Conservation (phyloP, 768 basidiomycete species). For the Gloeopeniophorella convolvens region DNA sequence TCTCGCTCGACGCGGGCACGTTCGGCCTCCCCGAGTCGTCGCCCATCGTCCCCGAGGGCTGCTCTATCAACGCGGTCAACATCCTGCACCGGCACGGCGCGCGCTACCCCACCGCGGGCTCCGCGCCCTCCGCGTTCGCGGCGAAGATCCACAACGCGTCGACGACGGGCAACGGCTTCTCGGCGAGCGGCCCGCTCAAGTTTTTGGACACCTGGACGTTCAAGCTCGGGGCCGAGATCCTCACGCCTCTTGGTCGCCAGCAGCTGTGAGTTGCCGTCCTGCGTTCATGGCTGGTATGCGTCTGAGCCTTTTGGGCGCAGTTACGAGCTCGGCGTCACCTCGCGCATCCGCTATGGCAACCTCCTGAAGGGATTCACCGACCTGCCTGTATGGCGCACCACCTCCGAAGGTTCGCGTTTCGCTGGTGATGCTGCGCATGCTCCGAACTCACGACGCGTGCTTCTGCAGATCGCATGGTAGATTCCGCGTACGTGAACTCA, state of each 20-base stretch:
- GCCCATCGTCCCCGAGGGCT: slow-evolving; percentile 40
- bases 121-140: slow-evolving; percentile 25
- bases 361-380: slow-evolving; percentile 36
- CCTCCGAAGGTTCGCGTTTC: slow-evolving; percentile 31
- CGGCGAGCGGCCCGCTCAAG: slow-evolving; percentile 31
- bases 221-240: slow-evolving; percentile 39
- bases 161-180: slow-evolving; percentile 27
- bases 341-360: slow-evolving; percentile 41
- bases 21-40: slow-evolving; percentile 46
- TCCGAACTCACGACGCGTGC: background rate
- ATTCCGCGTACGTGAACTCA: slow-evolving; percentile 26
- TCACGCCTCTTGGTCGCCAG: slow-evolving; percentile 42
- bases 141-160: slow-evolving; percentile 22
- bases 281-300: background rate
- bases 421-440: background rate
- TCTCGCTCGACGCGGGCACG: slow-evolving; percentile 37
- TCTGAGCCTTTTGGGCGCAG: slow-evolving; percentile 9
- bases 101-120: slow-evolving; percentile 34
- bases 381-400: slow-evolving; percentile 46
- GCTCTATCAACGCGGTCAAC: slow-evolving; percentile 40
- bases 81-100: slow-evolving; percentile 39
- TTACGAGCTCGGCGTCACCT: slow-evolving; percentile 40
- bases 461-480: slow-evolving; percentile 28
- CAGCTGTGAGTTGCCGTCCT: slow-evolving; percentile 28
- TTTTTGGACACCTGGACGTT: slow-evolving; percentile 44